phyloP scores from a whole-genome alignment of 2,329 filamentous ascomycete species.

The Coleophoma crateriformis region DNA sequence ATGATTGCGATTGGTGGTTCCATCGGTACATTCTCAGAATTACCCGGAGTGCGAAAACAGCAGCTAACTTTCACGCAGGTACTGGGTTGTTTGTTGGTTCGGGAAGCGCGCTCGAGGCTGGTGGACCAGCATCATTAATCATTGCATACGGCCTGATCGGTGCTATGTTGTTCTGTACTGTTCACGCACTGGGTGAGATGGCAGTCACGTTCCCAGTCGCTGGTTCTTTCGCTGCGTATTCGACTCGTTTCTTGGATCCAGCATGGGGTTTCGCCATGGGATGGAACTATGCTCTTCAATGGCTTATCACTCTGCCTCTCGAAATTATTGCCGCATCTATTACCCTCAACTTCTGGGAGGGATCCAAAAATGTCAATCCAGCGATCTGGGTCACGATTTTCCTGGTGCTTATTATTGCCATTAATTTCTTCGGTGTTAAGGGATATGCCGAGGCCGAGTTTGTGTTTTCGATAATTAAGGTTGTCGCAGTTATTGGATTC shows the following conservation, averaged over 20 bases:
- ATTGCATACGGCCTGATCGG: slow-evolving; percentile 76
- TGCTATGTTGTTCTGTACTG: slow-evolving; percentile 81
- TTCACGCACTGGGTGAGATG: slow-evolving; percentile 70
- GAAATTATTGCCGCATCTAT: slow-evolving; percentile 81
- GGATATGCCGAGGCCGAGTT: slow-evolving; percentile 50
- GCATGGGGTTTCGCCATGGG: slow-evolving; percentile 92
- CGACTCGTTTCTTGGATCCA: slow-evolving; percentile 85
- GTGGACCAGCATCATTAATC: slow-evolving; percentile 70
- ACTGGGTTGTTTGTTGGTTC: slow-evolving; percentile 83
- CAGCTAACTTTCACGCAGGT: slow-evolving; percentile 35
- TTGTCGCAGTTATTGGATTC: slow-evolving; percentile 54
- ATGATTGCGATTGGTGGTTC: slow-evolving; percentile 95
- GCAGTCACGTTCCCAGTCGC: slow-evolving; percentile 83
- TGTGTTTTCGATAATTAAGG: slow-evolving; percentile 49
- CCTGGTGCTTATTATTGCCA: slow-evolving; percentile 39
- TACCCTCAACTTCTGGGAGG: slow-evolving; percentile 74
- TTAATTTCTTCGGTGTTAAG: slow-evolving; percentile 57
- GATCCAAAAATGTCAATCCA: slow-evolving; percentile 46
- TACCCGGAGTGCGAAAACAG: background rate
- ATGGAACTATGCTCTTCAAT: slow-evolving; percentile 75
- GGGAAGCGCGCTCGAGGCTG: slow-evolving; percentile 61
- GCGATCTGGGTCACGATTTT: slow-evolving; percentile 55
- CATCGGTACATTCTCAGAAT: slow-evolving; percentile 52
- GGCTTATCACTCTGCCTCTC: slow-evolving; percentile 73
- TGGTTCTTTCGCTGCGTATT: slow-evolving; percentile 83